A percentile compares a stretch with the other conserved stretches of the same genome.
phyloP scores from a whole-genome alignment of 2,329 filamentous ascomycete genomes.

The Phaeophleospora eucalypticola region DNA sequence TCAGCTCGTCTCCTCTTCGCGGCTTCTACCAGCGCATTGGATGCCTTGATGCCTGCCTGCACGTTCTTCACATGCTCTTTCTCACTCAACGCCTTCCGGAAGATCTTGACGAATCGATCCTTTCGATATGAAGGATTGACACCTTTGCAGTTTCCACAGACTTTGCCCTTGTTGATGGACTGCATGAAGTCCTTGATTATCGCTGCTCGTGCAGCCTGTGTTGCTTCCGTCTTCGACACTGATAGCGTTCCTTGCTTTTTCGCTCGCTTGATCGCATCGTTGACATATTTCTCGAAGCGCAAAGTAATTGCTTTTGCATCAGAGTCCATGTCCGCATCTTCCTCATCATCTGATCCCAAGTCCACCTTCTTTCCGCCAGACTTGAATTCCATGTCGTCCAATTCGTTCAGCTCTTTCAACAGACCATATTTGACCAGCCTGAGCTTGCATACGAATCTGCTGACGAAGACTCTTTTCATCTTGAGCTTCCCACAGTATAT shows the following conservation, averaged over 20 bases:
- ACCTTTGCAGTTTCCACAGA: slow-evolving; percentile 64
- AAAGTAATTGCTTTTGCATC: slow-evolving; percentile 55
- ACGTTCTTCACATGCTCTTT: slow-evolving; percentile 78
- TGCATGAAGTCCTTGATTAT: slow-evolving; percentile 79
- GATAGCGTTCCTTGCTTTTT: slow-evolving; percentile 44
- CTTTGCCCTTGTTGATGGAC: slow-evolving; percentile 64
- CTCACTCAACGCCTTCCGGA: slow-evolving; percentile 69
- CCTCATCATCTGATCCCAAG: slow-evolving; percentile 39
- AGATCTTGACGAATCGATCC: slow-evolving; percentile 89
- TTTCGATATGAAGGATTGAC: slow-evolving; percentile 82
- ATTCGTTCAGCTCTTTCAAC: slow-evolving; percentile 59
- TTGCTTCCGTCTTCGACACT: slow-evolving; percentile 74
- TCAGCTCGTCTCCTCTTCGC: slow-evolving; percentile 39
- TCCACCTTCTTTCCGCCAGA: slow-evolving; percentile 11
- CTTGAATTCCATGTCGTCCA: slow-evolving; percentile 40
- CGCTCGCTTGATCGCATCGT: slow-evolving; percentile 62
- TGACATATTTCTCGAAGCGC: slow-evolving; percentile 65
- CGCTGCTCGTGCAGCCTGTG: slow-evolving; percentile 68
- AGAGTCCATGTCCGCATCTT: slow-evolving; percentile 61
- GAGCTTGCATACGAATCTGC: slow-evolving; percentile 78
- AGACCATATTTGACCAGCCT: slow-evolving; percentile 81
- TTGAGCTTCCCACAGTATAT: slow-evolving; percentile 86
- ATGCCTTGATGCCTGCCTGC: slow-evolving; percentile 61
- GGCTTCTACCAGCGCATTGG: slow-evolving; percentile 65
- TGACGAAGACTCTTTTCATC: slow-evolving; percentile 69